phyloP scores from a whole-genome alignment of 345 rosid species.

The Citropsis articulata region DNA sequence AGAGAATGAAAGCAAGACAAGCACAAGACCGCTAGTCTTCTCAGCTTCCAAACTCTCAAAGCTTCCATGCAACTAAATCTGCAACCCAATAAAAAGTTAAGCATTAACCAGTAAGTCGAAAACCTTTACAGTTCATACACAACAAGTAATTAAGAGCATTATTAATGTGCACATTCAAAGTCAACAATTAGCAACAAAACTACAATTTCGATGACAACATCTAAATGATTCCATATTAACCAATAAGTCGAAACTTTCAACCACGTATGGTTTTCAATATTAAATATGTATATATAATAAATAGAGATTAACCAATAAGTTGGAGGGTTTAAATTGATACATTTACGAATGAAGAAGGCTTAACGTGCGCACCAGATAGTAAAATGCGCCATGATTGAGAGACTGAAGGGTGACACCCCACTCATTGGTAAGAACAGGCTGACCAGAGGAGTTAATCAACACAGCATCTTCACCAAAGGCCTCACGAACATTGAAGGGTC shows the following conservation, averaged over 20 bases:
- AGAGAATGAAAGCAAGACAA: constrained; percentile 1
- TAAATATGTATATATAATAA: too few species aligned
- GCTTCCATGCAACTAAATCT: constrained; percentile 19
- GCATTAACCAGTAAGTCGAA: not conserved
- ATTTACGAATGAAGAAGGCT: not conserved
- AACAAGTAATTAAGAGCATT: not conserved
- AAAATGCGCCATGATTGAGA: constrained; percentile 82
- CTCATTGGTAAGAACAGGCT: constrained; percentile 73
- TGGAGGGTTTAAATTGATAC: not conserved
- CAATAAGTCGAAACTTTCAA: not conserved
- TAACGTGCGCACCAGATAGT: constrained; percentile 55
- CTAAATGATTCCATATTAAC: not conserved
- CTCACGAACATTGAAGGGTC: constrained; percentile 78
- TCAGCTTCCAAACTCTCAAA: constrained; percentile 4
- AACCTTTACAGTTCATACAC: not conserved
- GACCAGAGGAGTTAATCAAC: constrained; percentile 72
- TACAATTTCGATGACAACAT: not conserved
- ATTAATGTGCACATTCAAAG: not conserved
- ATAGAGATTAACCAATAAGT: not conserved
- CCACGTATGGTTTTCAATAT: not conserved
- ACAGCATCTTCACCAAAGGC: constrained; percentile 85
- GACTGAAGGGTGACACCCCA: constrained; percentile 79
- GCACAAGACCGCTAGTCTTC: not conserved
- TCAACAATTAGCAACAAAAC: not conserved
- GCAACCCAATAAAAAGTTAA: constrained; percentile 11